Evolutionary conservation across 129 eudicot species (phyloP), one percentile per base, ranked within the genome.

Genomic region (Flaveria sonorensis): DNA sequence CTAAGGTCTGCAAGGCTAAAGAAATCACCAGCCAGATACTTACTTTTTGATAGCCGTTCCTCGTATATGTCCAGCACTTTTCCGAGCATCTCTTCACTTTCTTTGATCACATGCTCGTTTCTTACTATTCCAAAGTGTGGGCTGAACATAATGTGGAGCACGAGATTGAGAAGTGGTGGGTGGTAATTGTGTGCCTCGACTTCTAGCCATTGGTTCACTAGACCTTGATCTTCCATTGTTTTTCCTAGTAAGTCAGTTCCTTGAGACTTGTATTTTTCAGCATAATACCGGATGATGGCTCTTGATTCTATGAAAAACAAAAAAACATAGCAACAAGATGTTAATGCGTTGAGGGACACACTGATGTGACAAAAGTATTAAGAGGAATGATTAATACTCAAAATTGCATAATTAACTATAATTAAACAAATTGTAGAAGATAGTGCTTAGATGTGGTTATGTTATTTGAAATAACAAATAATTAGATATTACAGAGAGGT

Each of bases 11-110:
- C 97, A 18, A 91, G 70, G 79, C 93, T 86, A 60, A 84, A 83
- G 83, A 85, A 86, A 68, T 91, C 93, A 61, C 97, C 93, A 60
- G 89, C 97, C 84, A 91, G 69, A 78, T 90, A 90, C 87, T 84
- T 90, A 83, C 84, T 86, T 55, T 57, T 69, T 9, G 88, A 81
- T 20, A 90, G 87, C 71, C 88, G 83, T 23, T 84, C 86, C 68
- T 90, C 93, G 21, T 90, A 90, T 23, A 88, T 45, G 56, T 90
- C 91, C 55, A 90, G 73, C 39, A 88, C 93, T 28, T 83, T 84
- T 0, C 39, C 91, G 1, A 90, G 87, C 72, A 86, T 86, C 79
- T 82, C 89, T 52, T 86, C 89, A 55, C 83, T 80, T 45, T 65
- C 84, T 74, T 83, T 76, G 24, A 85, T 72, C 68, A 82, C 53